Evolutionary conservation across 169 alveolate genomes (phyloP).

Genomic region (Cryptosporidium baileyi): DNA sequence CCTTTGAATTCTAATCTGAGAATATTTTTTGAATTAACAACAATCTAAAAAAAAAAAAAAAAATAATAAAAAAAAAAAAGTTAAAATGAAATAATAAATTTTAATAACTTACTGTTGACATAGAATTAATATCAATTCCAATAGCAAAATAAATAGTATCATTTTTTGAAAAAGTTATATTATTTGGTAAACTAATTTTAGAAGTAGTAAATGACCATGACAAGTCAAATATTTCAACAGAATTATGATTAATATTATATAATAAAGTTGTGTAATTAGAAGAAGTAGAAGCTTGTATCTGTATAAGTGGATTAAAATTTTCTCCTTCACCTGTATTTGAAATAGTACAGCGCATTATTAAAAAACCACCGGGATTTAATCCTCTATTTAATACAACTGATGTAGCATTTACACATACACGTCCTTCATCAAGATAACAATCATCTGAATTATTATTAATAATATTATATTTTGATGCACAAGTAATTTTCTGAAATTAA

Average conservation of each 20-base stretch:
- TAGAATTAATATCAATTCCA: conserved; percentile 43
- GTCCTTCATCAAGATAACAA: conserved; percentile 48
- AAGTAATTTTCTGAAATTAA: too few relatives aligned
- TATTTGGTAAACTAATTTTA: conserved; percentile 5
- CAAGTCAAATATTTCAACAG: conserved; percentile 30
- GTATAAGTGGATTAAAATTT: conserved; percentile 17
- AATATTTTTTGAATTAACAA: conserved; percentile 26
- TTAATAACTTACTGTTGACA: conserved; percentile 46
- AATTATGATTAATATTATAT: conserved; percentile 39
- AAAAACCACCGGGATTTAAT: conserved; percentile 58
- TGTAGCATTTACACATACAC: conserved; percentile 40
- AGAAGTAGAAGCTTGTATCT: conserved; percentile 48
- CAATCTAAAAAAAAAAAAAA: background rate
- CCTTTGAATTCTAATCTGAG: conserved; percentile 33
- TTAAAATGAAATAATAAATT: background rate
- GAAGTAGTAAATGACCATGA: conserved; percentile 29
- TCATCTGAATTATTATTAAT: background rate
- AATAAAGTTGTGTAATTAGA: conserved; percentile 7
- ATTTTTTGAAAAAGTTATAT: conserved; percentile 3
- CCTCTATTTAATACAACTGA: conserved; percentile 38
- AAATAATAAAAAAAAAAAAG: background rate
- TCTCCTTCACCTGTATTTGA: conserved; percentile 4
- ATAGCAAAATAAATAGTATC: conserved; percentile 44
- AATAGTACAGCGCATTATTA: conserved; percentile 2
- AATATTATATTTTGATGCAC: background rate